These are phyloP conservation scores for Coccomyxa sp. DNA, from an alignment of 139 green algal species.

Conservation along the genomic window DNA sequence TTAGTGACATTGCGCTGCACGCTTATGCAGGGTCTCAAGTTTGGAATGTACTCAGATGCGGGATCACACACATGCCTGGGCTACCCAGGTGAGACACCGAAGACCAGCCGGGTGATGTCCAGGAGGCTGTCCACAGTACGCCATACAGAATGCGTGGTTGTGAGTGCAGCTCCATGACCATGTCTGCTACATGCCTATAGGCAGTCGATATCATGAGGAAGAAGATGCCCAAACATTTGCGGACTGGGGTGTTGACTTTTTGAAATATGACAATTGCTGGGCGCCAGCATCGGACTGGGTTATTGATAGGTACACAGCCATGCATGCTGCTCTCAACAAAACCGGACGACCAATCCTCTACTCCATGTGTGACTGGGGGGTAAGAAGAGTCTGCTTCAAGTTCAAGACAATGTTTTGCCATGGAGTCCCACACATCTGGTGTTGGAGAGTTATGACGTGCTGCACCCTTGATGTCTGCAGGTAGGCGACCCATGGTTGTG, in stretches of 20 bases:
- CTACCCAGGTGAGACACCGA: conserved; percentile 36
- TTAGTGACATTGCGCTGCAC: neutral
- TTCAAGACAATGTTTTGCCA: too few species aligned
- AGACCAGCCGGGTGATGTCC: too few species aligned
- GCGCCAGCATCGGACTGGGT: conserved; percentile 12
- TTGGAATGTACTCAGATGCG: conserved; percentile 62
- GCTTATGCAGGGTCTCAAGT: conserved; percentile 38
- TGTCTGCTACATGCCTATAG: neutral
- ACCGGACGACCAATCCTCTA: conserved; percentile 66
- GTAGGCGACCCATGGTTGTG: conserved; percentile 62
- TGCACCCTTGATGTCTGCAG: too few species aligned
- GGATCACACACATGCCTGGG: conserved; percentile 58
- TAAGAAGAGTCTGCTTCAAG: too few species aligned
- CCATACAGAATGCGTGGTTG: too few species aligned
- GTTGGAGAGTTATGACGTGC: too few species aligned
- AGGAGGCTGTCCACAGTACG: too few species aligned
- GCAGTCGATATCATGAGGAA: conserved; percentile 30
- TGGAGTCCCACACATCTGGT: too few species aligned
- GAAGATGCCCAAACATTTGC: conserved; percentile 60
- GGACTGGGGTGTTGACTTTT: conserved; percentile 66
- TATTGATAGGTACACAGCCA: conserved; percentile 42
- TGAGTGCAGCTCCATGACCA: too few species aligned
- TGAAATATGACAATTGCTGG: conserved; percentile 38
- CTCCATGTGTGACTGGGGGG: conserved; percentile 68
- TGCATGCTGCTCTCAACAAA: conserved; percentile 61